Evolutionary conservation across 2,329 filamentous ascomycete genomes (phyloP).

Genomic region (Aspergillus sp.): DNA sequence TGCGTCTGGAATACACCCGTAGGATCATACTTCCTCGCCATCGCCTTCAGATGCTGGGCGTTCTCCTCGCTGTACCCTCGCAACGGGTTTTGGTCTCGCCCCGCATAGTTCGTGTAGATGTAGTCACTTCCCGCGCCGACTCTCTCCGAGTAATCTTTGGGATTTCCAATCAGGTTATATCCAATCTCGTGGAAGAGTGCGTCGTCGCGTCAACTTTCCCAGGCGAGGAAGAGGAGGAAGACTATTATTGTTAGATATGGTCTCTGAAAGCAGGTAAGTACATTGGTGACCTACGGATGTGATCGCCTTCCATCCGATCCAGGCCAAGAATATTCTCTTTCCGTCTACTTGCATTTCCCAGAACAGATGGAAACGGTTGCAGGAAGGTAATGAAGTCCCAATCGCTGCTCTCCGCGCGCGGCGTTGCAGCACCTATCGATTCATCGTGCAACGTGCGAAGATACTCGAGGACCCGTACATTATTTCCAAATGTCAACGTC

Average conservation of each 20-base stretch:
- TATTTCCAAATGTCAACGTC: conserved; percentile 1
- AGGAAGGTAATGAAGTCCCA: conserved; percentile 4
- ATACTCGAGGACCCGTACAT: not conserved
- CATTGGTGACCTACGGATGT: conserved; percentile 7
- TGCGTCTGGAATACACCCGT: conserved; percentile 7
- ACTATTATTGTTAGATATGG: not conserved
- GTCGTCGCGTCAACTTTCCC: not conserved
- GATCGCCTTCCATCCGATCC: conserved; percentile 2
- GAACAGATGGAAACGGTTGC: conserved; percentile 1
- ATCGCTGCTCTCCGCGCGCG: not conserved
- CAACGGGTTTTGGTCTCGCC: not conserved
- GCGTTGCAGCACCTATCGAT: not conserved
- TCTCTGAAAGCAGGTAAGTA: too few species aligned
- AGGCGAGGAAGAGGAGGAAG: not conserved
- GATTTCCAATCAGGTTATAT: not conserved
- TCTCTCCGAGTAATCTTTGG: not conserved
- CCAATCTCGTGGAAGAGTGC: not conserved
- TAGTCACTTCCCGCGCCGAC: not conserved
- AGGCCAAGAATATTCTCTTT: conserved; percentile 11
- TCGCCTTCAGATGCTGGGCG: not conserved
- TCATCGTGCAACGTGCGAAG: not conserved
- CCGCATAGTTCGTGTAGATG: conserved; percentile 16
- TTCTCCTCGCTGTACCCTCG: conserved; percentile 9
- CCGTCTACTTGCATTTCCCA: not conserved
- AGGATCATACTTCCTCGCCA: conserved; percentile 9